A percentile compares a stretch with the other conserved stretches of the same genome.
phyloP scores from a whole-genome alignment of 345 rosid species.

The Excoecaria cochinchinensis region DNA sequence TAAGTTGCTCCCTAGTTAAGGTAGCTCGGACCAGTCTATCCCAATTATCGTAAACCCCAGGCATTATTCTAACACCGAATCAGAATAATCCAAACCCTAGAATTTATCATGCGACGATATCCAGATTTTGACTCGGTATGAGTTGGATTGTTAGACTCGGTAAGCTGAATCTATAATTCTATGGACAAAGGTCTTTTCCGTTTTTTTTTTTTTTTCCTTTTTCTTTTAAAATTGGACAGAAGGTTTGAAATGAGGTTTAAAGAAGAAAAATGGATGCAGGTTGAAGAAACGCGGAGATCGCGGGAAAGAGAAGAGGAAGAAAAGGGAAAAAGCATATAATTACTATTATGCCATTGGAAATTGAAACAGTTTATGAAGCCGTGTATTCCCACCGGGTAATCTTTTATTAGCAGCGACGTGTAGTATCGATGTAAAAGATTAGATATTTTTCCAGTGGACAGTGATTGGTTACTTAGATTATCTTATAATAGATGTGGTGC shows the following conservation, averaged over 20 bases:
- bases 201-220: too few relatives aligned
- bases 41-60: slow-evolving; percentile 72
- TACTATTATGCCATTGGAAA: neutral
- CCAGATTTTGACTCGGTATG: slow-evolving; percentile 3
- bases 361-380: neutral
- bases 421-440: neutral
- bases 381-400: neutral
- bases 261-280: neutral
- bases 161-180: slow-evolving; percentile 2
- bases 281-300: slow-evolving; percentile 15
- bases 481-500: neutral
- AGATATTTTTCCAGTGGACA: neutral
- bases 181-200: neutral
- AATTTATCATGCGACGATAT: neutral
- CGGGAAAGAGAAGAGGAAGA: slow-evolving; percentile 7
- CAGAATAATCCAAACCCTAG: slow-evolving; percentile 17
- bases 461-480: neutral
- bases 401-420: neutral
- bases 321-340: neutral
- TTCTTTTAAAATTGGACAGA: too few relatives aligned
- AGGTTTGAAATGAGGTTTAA: neutral
- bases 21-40: slow-evolving; percentile 86
- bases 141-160: neutral
- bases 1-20: slow-evolving; percentile 70
- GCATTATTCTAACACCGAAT: slow-evolving; percentile 42